These are phyloP conservation scores for Guyanaporus albipodus DNA, from an alignment of 768 basidiomycete species.

Conservation along the genomic window DNA sequence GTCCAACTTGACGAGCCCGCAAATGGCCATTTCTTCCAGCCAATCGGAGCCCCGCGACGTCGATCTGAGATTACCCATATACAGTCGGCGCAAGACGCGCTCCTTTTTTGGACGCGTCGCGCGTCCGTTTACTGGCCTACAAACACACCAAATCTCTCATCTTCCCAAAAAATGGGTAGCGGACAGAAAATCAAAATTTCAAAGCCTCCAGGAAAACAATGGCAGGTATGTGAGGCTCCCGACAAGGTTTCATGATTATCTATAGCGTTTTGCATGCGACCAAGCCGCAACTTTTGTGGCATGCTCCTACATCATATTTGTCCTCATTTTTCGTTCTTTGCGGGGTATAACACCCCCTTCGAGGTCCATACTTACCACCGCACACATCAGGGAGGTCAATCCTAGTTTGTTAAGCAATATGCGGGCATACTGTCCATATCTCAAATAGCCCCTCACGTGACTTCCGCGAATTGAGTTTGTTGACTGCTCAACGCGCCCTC, in stretches of 20 bases:
- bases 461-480: conserved; percentile 38
- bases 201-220: conserved; percentile 16
- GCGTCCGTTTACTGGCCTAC: conserved; percentile 16
- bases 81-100: conserved; percentile 38
- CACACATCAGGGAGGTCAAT: not conserved
- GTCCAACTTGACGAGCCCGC: too few species aligned
- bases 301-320: not conserved
- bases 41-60: conserved; percentile 14
- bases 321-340: conserved; percentile 18
- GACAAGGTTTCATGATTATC: conserved; percentile 14
- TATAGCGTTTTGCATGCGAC: conserved; percentile 14
- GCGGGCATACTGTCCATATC: conserved; percentile 23
- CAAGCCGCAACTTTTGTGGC: conserved; percentile 16
- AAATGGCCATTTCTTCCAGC: conserved; percentile 10
- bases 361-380: not conserved
- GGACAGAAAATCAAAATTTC: conserved; percentile 26
- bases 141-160: conserved; percentile 30
- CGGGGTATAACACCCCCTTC: conserved; percentile 10
- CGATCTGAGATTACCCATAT: conserved; percentile 34
- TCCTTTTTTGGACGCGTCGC: conserved; percentile 37
- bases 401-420: conserved; percentile 7
- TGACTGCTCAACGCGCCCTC: conserved; percentile 38
- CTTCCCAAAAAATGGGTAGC: conserved; percentile 27
- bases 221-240: conserved; percentile 15
- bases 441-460: conserved; percentile 35